Percentiles rank a stretch among this genome's conserved stretches.
phyloP scores from a whole-genome alignment of 495 filamentous ascomycete genomes.

The Neurospora pannonica region DNA sequence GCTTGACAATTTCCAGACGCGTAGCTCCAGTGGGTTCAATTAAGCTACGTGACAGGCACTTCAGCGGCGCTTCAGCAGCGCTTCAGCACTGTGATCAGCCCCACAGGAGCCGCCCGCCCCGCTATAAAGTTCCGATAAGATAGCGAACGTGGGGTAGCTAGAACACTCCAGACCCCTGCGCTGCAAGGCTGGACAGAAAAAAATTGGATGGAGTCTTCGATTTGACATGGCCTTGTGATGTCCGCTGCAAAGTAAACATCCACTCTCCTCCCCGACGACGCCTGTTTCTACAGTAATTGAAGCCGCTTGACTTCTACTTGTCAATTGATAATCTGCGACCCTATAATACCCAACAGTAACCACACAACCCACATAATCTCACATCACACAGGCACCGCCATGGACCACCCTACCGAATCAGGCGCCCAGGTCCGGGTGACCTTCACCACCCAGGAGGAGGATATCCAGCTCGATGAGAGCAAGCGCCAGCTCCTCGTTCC shows the following conservation, averaged over 20 bases:
- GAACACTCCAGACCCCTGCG: not conserved
- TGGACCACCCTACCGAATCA: conserved; percentile 20
- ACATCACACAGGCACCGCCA: conserved; percentile 1
- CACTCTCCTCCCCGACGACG: not conserved
- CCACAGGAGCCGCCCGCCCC: conserved; percentile 4
- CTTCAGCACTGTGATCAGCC: not conserved
- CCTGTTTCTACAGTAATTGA: not conserved
- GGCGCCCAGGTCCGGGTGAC: conserved; percentile 40
- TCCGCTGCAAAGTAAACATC: not conserved
- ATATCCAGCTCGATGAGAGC: conserved; percentile 47
- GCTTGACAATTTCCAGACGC: conserved; percentile 7
- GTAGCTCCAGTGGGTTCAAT: conserved; percentile 7
- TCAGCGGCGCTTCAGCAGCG: not conserved
- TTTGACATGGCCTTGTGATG: not conserved
- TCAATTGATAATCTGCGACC: not conserved
- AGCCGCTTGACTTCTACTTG: not conserved
- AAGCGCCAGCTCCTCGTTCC: conserved; percentile 46
- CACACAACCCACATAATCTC: not conserved
- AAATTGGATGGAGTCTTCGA: conserved; percentile 7
- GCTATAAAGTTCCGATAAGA: conserved; percentile 21
- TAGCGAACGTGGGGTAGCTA: conserved; percentile 19
- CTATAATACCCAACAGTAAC: not conserved
- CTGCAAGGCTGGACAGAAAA: conserved; percentile 19
- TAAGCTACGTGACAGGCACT: not conserved
- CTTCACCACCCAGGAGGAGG: conserved; percentile 47